These are phyloP conservation scores for Dothideomycetes sp. DNA, from an alignment of 2,329 filamentous ascomycete genomes.

Conservation along the genomic window DNA sequence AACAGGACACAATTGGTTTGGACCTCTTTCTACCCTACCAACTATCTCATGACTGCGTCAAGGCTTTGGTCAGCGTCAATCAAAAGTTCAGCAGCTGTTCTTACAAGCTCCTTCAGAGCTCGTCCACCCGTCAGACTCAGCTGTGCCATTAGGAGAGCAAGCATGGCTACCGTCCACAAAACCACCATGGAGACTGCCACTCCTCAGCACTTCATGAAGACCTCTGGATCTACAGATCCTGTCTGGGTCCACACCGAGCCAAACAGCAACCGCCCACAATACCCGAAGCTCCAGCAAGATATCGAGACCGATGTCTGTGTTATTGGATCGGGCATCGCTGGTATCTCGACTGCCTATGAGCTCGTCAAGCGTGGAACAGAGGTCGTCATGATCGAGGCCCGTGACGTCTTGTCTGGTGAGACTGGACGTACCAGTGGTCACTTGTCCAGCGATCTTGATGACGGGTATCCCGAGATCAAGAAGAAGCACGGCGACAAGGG, in stretches of 20 bases:
- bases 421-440: constrained; percentile 47
- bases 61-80: constrained; percentile 2
- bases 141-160: constrained; percentile 6
- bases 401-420: constrained; percentile 47
- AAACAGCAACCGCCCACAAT: constrained; percentile 36
- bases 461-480: constrained; percentile 42
- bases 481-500: constrained; percentile 44
- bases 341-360: constrained; percentile 45
- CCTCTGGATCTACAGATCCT: constrained; percentile 42
- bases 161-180: constrained; percentile 16
- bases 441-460: constrained; percentile 46
- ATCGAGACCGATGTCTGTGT: constrained; percentile 42
- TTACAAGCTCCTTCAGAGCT: constrained; percentile 2
- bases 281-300: constrained; percentile 35
- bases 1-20: too few species aligned
- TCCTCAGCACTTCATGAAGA: constrained; percentile 32
- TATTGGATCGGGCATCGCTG: constrained; percentile 45
- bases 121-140: constrained; percentile 1
- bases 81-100: not conserved
- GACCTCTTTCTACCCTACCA: too few species aligned
- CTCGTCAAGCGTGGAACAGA: constrained; percentile 42
- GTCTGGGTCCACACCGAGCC: constrained; percentile 46
- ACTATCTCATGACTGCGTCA: constrained; percentile 2
- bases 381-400: constrained; percentile 46
- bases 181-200: constrained; percentile 8